A percentile compares a stretch with the other conserved stretches of the same genome.
Conservation (phyloP, 768 basidiomycete genomes). For the Psilocybe sp. region DNA sequence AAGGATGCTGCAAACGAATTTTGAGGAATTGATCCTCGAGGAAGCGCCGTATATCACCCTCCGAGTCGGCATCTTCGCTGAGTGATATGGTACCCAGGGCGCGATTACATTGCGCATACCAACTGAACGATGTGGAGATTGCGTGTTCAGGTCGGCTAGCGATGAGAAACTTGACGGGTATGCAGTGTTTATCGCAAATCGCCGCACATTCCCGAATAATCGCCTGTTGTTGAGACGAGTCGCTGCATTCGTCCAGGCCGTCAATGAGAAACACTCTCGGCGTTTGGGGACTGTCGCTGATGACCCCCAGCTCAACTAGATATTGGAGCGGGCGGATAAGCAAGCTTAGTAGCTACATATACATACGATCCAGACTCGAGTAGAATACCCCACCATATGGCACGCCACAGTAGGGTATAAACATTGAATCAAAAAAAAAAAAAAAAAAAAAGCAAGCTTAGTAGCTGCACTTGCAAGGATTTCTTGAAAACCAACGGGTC, state of each 20-base stretch:
- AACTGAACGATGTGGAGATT: neutral
- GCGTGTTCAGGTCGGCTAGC: neutral
- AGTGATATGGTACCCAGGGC: neutral
- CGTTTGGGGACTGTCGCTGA: neutral
- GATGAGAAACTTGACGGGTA: neutral
- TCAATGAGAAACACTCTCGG: neutral
- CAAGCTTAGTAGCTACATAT: no score
- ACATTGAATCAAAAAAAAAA: no score
- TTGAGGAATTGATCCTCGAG: neutral
- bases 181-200: neutral
- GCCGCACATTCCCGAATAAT: neutral
- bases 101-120: no score
- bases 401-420: no score
- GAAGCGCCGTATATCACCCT: neutral
- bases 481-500: neutral
- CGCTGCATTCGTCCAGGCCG: neutral
- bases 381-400: no score
- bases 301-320: neutral
- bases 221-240: neutral
- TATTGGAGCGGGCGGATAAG: neutral
- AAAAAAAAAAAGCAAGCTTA: no score
- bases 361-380: no score
- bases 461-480: neutral
- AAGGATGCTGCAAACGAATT: neutral
- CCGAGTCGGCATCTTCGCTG: neutral